These are phyloP conservation scores for Prunus campanulata DNA, from an alignment of 306 rosid species.

Conservation along the genomic window DNA sequence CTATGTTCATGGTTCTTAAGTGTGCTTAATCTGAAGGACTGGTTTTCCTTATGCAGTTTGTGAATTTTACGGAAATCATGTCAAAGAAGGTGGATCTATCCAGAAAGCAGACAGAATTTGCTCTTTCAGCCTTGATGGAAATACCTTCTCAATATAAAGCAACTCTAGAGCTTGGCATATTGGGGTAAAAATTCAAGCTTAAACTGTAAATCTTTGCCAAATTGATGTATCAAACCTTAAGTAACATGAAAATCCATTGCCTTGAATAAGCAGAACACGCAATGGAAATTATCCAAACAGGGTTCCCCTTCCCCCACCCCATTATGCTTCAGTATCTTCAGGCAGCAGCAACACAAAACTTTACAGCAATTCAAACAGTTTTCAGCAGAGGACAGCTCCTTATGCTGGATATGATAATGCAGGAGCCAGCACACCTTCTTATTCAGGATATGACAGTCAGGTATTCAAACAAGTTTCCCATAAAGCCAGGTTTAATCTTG, in stretches of 20 bases:
- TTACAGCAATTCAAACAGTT: slow-evolving; percentile 28
- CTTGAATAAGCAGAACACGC: slow-evolving; percentile 35
- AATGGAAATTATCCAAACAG: slow-evolving; percentile 52
- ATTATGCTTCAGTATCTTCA: slow-evolving; percentile 37
- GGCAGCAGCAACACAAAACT: slow-evolving; percentile 18
- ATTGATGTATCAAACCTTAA: background rate
- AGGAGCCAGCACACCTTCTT: slow-evolving; percentile 39
- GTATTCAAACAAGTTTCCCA: slow-evolving; percentile 33
- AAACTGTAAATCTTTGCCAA: background rate
- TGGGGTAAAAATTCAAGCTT: slow-evolving; percentile 53
- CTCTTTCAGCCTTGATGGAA: slow-evolving; percentile 87
- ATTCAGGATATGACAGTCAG: slow-evolving; percentile 58
- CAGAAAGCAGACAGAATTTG: slow-evolving; percentile 65
- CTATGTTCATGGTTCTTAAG: background rate
- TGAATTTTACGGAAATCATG: slow-evolving; percentile 79
- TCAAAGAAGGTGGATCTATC: slow-evolving; percentile 42
- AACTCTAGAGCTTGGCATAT: slow-evolving; percentile 63
- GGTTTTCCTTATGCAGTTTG: slow-evolving; percentile 50
- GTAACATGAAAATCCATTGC: background rate
- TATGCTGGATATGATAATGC: slow-evolving; percentile 17
- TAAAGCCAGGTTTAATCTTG: background rate
- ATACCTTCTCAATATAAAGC: slow-evolving; percentile 94
- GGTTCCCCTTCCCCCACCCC: slow-evolving; percentile 75
- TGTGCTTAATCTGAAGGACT: slow-evolving; percentile 23
- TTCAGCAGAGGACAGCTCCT: slow-evolving; percentile 36